Base-by-base conservation (phyloP, 2,329 filamentous ascomycete species). In the Cladosporium sp. region DNA sequence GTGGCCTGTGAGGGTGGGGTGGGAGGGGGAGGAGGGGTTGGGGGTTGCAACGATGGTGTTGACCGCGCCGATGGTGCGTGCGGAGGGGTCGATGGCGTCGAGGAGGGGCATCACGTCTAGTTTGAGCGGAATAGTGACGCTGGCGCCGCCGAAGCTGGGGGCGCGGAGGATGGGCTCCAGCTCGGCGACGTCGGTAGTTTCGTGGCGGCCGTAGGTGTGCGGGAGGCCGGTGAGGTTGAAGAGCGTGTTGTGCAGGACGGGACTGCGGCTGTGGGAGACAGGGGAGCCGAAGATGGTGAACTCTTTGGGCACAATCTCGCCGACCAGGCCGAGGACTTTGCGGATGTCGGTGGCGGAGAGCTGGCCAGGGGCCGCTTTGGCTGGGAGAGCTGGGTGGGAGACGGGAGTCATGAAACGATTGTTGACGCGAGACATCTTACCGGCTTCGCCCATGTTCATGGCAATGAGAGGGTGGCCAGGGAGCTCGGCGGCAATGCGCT, bases 321-420 rank as follows among this genome's bases (percentile, higher is more conserved):
- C 92, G 53, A 96, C 79, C 40, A 96, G 73, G 1, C 86, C 80
- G 19, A 95, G 75, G 2, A 84, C 89, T 47, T 80, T 82, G 38
- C 90, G 84, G 56, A 99, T 96, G 61, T 99, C 91, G 2, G 83
- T 80, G 1, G 92, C 90, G 3, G 90, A 95, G 44, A 99, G 79
- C 64, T 99, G 93, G 1, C 93, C 93, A 3, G 93, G 92, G 0
- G 93, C 93, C 34, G 93, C 92, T 65, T 93, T 93, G 71, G 91
- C 89, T 0, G 92, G 90, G n/a, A 97, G 77, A 11, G 80, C 80
- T 1, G 89, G 88, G 67, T 97, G 93, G 3, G 89, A 90, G 12
- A 99, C 93, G 0, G 93, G 93, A 0, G 93, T 97, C 74, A 99
- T 83, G 75, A 97, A 97, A 24, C 80, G 78, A 69, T 99, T 99